Evolutionary conservation across 306 rosid genomes (phyloP).

Genomic region (Corylus avellana): DNA sequence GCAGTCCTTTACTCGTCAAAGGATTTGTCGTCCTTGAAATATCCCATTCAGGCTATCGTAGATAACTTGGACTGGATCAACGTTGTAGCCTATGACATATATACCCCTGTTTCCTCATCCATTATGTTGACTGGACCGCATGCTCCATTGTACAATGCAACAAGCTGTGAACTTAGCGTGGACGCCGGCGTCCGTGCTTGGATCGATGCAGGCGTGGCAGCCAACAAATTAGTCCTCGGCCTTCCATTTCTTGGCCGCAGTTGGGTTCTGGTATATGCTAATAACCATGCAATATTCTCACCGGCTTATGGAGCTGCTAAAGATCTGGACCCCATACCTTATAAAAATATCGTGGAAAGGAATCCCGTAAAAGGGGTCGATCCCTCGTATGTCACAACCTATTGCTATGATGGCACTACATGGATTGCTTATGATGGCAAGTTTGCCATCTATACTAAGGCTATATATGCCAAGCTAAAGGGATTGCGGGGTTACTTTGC

Average conservation of each 20-base stretch:
- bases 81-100: constrained; percentile 37
- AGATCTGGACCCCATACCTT: neutral
- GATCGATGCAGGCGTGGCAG: constrained; percentile 22
- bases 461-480: constrained; percentile 30
- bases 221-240: constrained; percentile 33
- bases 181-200: constrained; percentile 5
- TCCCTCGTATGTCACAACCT: constrained; percentile 19
- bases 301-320: constrained; percentile 29
- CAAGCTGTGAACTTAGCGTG: neutral
- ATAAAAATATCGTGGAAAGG: no score
- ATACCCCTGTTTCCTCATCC: constrained; percentile 28
- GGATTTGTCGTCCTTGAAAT: neutral
- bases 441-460: constrained; percentile 28
- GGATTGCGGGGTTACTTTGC: constrained; percentile 36
- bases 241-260: constrained; percentile 39
- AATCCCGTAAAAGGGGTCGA: neutral
- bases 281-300: constrained; percentile 19
- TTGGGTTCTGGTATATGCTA: constrained; percentile 17
- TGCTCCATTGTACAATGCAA: constrained; percentile 23
- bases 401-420: constrained; percentile 34
- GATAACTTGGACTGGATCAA: constrained; percentile 38
- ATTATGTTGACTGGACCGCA: constrained; percentile 25
- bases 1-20: no score
- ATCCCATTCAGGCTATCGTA: no score
- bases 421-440: constrained; percentile 48